Evolutionary conservation across 192 early-diverging fungal species (phyloP), one percentile per base, ranked within the genome.

Genomic region (Geranomyces variabilis): DNA sequence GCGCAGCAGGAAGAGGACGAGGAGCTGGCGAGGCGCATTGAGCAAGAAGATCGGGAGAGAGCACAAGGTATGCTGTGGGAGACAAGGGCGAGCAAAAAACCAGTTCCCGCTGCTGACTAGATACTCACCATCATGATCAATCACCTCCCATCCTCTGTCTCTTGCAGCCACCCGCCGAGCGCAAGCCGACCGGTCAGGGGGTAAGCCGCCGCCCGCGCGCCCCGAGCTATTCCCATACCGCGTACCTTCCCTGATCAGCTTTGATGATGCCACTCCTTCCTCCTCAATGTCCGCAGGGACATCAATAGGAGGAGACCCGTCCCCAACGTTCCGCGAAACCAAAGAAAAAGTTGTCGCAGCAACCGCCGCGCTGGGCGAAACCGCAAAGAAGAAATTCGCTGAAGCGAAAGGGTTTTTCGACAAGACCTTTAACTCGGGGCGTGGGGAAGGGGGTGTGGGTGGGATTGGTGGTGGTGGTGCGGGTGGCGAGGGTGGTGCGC

Each of bases 1-100:
- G 71, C 71, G 31, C 71, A 73, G 45, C 63, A 66, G 41, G 53
- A 66, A 41, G 48, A 73, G 43, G 71, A 73, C 36, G 71, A 73
- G 33, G 63, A 65, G 44, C 30, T 73, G 22, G 71, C 71, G 12
- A 46, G 63, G 26, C 34, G 48, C 14, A 24, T 73, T 47, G 51
- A 73, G 64, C 33, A 66, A 36, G 68, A 70, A 33, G 68, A 70
- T 31, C 15, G 51, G 30, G 10, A 31, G 67, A 41, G 21, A 3
- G 63, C 43, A 22, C 63, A 64, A 24, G 31, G 63, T 64, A 45
- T 45, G 24, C n/a, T n/a, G n/a, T n/a, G n/a, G n/a, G n/a, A n/a
- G n/a, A n/a, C n/a, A n/a, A n/a, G n/a, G n/a, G n/a, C n/a, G n/a
- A 3, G 36, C 36, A 41, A 41, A 41, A 41, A 41, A n/a, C n/a